Conservation (phyloP, 805 yeast genomes). For the Spathaspora sp. region DNA sequence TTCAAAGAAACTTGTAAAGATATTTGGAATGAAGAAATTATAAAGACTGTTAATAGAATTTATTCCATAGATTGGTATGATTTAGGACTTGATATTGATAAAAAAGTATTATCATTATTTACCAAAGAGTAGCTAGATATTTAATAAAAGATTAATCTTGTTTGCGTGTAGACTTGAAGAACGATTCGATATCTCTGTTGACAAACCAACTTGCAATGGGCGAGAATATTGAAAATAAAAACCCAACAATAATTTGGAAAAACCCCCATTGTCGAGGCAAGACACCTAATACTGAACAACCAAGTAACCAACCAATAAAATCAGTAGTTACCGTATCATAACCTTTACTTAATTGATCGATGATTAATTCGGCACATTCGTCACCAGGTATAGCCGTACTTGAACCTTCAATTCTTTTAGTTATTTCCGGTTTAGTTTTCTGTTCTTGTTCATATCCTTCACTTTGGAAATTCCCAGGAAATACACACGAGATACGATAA, state of each 20-base stretch:
- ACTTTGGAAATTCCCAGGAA: constrained; percentile 86
- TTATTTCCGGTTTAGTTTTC: constrained; percentile 78
- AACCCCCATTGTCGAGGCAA: constrained; percentile 62
- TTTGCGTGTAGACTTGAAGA: constrained; percentile 27
- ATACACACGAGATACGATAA: constrained; percentile 67
- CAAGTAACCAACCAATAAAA: constrained; percentile 76
- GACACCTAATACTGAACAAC: constrained; percentile 62
- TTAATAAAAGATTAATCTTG: too few relatives aligned
- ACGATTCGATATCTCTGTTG: constrained; percentile 47
- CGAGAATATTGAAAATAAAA: constrained; percentile 40
- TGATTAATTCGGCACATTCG: constrained; percentile 59
- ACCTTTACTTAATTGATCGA: constrained; percentile 58
- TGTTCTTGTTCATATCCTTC: constrained; percentile 87
- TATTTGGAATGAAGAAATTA: constrained; percentile 74
- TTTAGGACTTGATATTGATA: constrained; percentile 32
- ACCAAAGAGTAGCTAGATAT: constrained; percentile 14
- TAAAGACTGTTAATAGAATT: constrained; percentile 59
- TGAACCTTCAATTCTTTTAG: constrained; percentile 81
- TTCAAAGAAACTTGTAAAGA: constrained; percentile 65
- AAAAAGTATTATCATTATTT: constrained; percentile 24
- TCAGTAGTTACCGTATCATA: constrained; percentile 78
- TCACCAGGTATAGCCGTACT: constrained; percentile 66
- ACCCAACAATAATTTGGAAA: constrained; percentile 36
- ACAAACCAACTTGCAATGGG: constrained; percentile 54
- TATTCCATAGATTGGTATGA: constrained; percentile 52